A percentile compares a stretch with the other conserved stretches of the same genome.
phyloP scores from a whole-genome alignment of 495 filamentous ascomycete species.

The Penicillium ucsense region DNA sequence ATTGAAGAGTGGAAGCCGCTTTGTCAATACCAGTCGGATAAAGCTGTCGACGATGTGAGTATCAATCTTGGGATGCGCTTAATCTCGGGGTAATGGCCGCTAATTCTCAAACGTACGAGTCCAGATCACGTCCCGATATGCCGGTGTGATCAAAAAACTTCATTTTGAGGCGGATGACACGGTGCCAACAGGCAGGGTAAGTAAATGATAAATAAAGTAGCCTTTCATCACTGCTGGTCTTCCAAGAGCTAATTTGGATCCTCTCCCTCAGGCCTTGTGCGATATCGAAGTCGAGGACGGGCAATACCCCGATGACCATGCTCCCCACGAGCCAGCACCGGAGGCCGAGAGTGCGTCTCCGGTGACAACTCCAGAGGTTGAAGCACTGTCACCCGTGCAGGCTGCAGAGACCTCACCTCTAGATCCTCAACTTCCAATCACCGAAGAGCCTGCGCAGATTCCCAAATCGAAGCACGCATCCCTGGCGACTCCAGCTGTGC shows the following conservation, averaged over 20 bases:
- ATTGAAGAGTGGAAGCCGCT: constrained; percentile 97
- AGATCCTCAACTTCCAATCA: neutral
- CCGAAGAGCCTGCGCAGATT: neutral
- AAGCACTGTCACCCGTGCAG: constrained; percentile 9
- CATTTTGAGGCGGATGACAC: constrained; percentile 95
- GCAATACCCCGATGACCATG: constrained; percentile 46
- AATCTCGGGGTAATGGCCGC: neutral
- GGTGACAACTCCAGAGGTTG: constrained; percentile 9
- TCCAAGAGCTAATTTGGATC: too few species aligned
- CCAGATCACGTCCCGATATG: constrained; percentile 86
- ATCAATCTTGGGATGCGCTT: neutral
- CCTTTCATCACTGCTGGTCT: too few species aligned
- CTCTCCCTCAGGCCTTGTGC: constrained; percentile 31
- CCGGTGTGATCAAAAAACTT: constrained; percentile 91
- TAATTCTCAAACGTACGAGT: neutral
- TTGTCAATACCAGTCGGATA: constrained; percentile 97
- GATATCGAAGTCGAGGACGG: constrained; percentile 51
- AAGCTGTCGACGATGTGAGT: constrained; percentile 84
- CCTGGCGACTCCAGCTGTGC: constrained; percentile 86
- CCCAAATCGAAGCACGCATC: constrained; percentile 47
- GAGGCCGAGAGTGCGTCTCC: constrained; percentile 15
- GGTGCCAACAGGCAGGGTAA: constrained; percentile 76
- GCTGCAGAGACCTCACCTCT: constrained; percentile 9
- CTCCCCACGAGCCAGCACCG: constrained; percentile 22
- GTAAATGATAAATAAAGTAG: neutral